Conservation (phyloP, 2,329 filamentous ascomycete genomes). For the Zymoseptoria brevis region DNA sequence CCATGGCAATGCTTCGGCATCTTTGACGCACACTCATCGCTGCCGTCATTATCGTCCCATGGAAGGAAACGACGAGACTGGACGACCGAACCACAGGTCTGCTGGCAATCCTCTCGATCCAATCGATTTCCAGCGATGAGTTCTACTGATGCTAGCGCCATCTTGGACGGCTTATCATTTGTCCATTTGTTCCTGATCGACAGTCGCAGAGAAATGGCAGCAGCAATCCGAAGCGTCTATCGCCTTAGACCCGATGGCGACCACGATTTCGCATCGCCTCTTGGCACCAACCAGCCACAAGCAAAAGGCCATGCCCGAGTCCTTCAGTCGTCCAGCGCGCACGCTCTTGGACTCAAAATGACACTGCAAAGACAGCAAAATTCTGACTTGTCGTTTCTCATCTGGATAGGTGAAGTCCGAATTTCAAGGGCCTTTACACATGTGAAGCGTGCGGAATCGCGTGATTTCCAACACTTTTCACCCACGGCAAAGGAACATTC, state of each 20-base stretch:
- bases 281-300: neutral
- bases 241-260: neutral
- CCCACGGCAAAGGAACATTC: neutral
- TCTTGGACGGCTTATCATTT: neutral
- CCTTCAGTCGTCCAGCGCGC: neutral
- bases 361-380: neutral
- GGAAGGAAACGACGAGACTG: neutral
- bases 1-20: neutral
- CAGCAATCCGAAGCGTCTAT: neutral
- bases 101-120: neutral
- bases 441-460: neutral
- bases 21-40: neutral
- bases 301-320: neutral
- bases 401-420: neutral
- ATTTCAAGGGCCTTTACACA: neutral
- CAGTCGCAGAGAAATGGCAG: neutral
- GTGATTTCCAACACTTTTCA: neutral
- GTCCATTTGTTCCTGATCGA: neutral
- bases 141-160: neutral
- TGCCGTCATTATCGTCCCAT: neutral
- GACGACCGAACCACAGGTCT: neutral
- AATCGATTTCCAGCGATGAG: neutral
- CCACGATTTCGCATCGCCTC: neutral
- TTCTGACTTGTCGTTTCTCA: neutral
- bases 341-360: neutral